Base-by-base conservation (phyloP, 305 asterid genomes). In the Caryopteris hybrid region DNA sequence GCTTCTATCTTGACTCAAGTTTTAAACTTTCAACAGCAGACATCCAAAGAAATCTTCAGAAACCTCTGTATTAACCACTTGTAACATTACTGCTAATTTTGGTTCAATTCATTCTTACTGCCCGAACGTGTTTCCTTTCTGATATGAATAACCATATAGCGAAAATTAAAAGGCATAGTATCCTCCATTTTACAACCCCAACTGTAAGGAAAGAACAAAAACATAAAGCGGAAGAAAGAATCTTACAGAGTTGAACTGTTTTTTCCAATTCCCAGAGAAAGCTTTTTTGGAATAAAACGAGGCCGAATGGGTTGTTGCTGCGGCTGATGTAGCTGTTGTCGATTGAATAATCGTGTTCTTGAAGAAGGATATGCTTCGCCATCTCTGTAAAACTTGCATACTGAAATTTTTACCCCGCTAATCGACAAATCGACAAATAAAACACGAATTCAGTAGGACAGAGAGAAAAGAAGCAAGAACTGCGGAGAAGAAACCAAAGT, bases 371-470 rank as follows among this genome's bases (percentile, higher is more conserved):
- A 75, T 27, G 51, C 47, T 82, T 72, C 82, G 76, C 90, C 94
- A 90, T 80, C 83, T 80, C 68, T 79, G 85, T 20, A 86, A 41
- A 52, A 66, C 80, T 80, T 85, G 97, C 93, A 86, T 88, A 48
- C 67, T 61, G 12, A 60, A 27, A n/a, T 14, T 18, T 13, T 21
- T 31, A 14, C 13, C 25, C 53, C n/a, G 42, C 41, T 27, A 20
- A 61, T 8, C 22, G 8, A 13, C 48, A 25, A 42, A 68, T 45
- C 29, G 33, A 29, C 9, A n/a, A 58, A 48, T 12, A 41, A 13
- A 8, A 21, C 17, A 23, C 16, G 10, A 10, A 20, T 10, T 51
- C 16, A 48, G 20, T 13, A 18, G 3, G 45, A 4, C 4, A 1
- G 31, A 4, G 31, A 4, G 31, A 25, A 25, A 1, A 25, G 4